phyloP scores from a whole-genome alignment of 2,329 filamentous ascomycete genomes.

The Penicillium hordei region DNA sequence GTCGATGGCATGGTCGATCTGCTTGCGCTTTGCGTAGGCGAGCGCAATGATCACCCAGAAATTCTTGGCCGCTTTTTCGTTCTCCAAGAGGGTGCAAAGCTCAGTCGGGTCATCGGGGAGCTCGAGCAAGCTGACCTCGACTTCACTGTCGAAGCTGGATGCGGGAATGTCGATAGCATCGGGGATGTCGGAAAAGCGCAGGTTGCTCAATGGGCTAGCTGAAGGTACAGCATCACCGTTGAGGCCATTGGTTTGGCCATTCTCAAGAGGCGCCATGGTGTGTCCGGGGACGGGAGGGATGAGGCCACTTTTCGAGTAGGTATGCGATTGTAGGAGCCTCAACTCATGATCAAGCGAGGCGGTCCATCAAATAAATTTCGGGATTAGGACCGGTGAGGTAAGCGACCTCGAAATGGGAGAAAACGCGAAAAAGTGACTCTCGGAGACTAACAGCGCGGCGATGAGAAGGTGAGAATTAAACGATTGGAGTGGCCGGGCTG shows the following conservation, averaged over 20 bases:
- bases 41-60: constrained; percentile 99
- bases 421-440: constrained; percentile 22
- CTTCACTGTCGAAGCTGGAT: constrained; percentile 62
- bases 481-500: constrained; percentile 22
- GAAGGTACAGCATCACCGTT: constrained; percentile 44
- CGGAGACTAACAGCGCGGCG: constrained; percentile 21
- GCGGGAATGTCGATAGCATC: constrained; percentile 65
- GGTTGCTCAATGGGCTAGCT: constrained; percentile 35
- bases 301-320: constrained; percentile 12
- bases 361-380: constrained; percentile 14
- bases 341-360: constrained; percentile 32
- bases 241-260: constrained; percentile 54
- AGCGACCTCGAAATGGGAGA: constrained; percentile 10
- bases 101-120: constrained; percentile 92
- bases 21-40: constrained; percentile 93
- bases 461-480: constrained; percentile 17
- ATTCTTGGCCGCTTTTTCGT: constrained; percentile 83
- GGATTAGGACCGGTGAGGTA: constrained; percentile 7
- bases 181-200: constrained; percentile 63
- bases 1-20: constrained; percentile 78
- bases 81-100: constrained; percentile 90
- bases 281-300: constrained; percentile 16
- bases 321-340: constrained; percentile 20
- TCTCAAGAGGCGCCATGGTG: constrained; percentile 53
- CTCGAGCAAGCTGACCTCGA: constrained; percentile 90